A percentile compares a stretch with the other conserved stretches of the same genome.
Evolutionary conservation across 192 early-diverging fungal species (phyloP).

Genomic region (Podochytrium sp.): DNA sequence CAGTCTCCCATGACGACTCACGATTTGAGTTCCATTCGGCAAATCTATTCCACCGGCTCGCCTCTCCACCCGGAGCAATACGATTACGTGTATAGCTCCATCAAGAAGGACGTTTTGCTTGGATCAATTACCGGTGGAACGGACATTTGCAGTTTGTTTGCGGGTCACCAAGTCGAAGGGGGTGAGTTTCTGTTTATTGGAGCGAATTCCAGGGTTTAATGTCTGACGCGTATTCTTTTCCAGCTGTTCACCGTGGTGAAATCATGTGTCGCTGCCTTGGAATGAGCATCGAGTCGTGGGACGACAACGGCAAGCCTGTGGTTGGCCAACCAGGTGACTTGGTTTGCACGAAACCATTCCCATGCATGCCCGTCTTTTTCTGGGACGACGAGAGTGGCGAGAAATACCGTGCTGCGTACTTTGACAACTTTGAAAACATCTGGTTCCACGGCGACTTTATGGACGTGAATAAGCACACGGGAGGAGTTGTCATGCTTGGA

Average conservation of each 20-base stretch:
- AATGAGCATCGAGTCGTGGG: conserved; percentile 94
- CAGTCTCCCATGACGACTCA: conserved; percentile 62
- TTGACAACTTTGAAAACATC: conserved; percentile 77
- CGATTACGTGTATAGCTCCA: conserved; percentile 86
- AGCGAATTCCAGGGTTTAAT: too few relatives aligned
- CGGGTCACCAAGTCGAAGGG: conserved; percentile 84
- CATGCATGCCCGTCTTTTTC: conserved; percentile 96
- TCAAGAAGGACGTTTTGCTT: conserved; percentile 84
- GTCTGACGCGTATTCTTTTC: too few relatives aligned
- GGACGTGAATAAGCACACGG: conserved; percentile 77
- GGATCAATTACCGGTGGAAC: conserved; percentile 97
- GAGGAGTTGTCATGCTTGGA: conserved; percentile 94
- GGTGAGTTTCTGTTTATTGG: too few relatives aligned
- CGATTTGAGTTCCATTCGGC: conserved; percentile 65
- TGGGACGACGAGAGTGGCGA: conserved; percentile 77
- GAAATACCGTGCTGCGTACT: conserved; percentile 90
- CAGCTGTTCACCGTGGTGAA: conserved; percentile 93
- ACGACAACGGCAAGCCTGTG: conserved; percentile 54
- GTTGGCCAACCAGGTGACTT: conserved; percentile 77
- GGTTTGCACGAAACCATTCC: conserved; percentile 89
- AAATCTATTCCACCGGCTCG: conserved; percentile 92
- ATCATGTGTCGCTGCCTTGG: conserved; percentile 92
- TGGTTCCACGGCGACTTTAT: conserved; percentile 99
- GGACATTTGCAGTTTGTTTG: conserved; percentile 96
- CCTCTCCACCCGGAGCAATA: conserved; percentile 91